Conservation (phyloP, 176 grass and related monocot species). For the Chloris gayana region DNA sequence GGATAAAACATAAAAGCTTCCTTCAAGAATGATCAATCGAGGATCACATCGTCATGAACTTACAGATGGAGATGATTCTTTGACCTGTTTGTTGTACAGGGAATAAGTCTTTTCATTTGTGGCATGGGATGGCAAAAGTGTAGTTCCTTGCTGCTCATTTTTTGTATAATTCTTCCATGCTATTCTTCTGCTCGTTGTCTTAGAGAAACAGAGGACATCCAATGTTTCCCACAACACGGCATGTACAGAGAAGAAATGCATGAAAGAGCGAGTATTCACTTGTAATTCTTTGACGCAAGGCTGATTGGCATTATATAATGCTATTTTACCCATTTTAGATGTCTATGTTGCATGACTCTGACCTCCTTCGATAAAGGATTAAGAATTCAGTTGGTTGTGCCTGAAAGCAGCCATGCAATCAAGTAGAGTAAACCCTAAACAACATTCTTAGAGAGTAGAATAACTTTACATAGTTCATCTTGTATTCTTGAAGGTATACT, state of each 20-base stretch:
- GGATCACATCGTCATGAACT: no score
- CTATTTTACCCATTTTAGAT: no score
- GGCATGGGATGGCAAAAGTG: constrained; percentile 39
- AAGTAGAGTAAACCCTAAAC: not conserved
- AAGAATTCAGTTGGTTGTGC: not conserved
- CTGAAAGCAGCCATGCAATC: not conserved
- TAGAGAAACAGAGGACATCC: constrained; percentile 32
- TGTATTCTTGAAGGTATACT: not conserved
- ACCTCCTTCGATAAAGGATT: not conserved
- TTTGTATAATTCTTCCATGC: constrained; percentile 29
- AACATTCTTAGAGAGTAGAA: not conserved
- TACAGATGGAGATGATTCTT: no score
- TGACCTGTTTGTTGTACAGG: constrained; percentile 25
- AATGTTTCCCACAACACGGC: not conserved
- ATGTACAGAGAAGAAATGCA: constrained; percentile 37
- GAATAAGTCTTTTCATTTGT: not conserved
- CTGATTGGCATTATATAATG: no score
- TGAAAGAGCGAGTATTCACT: not conserved
- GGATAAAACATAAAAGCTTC: not conserved
- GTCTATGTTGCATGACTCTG: not conserved
- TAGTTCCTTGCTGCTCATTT: constrained; percentile 19
- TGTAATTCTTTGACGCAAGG: constrained; percentile 17
- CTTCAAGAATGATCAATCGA: not conserved
- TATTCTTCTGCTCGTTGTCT: constrained; percentile 21
- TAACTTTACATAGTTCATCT: not conserved